A percentile compares a stretch with the other conserved stretches of the same genome.
Conservation (phyloP, 805 yeast species). For the Metschnikowia sp. region DNA sequence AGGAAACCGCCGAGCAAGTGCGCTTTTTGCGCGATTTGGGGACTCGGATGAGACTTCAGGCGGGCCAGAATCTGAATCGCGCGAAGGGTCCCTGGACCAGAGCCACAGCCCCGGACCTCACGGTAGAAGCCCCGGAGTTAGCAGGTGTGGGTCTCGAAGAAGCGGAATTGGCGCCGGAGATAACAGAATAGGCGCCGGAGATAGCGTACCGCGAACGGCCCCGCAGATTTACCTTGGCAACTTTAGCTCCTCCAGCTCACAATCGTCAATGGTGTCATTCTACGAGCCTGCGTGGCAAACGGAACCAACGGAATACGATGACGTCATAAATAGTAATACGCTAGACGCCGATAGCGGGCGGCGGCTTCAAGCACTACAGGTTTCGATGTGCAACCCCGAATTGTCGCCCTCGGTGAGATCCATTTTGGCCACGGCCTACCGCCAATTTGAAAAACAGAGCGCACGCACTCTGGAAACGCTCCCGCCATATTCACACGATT, state of each 20-base stretch:
- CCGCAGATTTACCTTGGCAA: background rate
- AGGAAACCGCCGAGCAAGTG: background rate
- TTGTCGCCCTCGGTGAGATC: conserved; percentile 12
- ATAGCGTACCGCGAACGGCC: background rate
- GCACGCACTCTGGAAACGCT: conserved; percentile 11
- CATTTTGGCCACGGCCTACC: conserved; percentile 13
- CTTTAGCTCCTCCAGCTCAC: conserved; percentile 4
- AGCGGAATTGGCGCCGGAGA: background rate
- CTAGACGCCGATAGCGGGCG: conserved; percentile 14
- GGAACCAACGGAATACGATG: conserved; percentile 7
- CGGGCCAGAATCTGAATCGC: too few relatives aligned
- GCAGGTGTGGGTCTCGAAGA: background rate
- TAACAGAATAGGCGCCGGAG: background rate
- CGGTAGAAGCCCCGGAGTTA: too few relatives aligned
- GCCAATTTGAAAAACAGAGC: conserved; percentile 12
- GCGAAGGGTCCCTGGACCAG: too few relatives aligned
- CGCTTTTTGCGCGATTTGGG: background rate
- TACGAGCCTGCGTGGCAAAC: conserved; percentile 2
- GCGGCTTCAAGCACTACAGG: conserved; percentile 14
- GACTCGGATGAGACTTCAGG: background rate
- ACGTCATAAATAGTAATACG: conserved; percentile 4
- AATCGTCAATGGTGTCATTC: conserved; percentile 3
- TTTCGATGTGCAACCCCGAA: conserved; percentile 12
- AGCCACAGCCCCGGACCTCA: too few relatives aligned
- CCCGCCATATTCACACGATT: conserved; percentile 15